Evolutionary conservation across 306 rosid species (phyloP), one percentile per base, ranked within the genome.

Genomic region (Fragaria nilgerrensis): DNA sequence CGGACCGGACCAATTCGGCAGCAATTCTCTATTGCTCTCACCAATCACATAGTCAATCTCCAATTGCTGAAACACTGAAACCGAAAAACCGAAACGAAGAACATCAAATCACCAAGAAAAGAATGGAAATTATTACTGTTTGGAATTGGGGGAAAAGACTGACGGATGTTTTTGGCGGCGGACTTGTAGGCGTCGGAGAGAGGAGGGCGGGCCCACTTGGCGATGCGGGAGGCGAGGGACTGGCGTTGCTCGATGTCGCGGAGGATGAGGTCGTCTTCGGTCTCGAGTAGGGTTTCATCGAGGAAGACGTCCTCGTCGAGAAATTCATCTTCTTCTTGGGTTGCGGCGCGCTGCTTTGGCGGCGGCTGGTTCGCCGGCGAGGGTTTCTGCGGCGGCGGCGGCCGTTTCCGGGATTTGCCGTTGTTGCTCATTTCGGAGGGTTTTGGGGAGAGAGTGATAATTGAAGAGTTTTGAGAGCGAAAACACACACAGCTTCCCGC

Each of bases 41-140:
- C 93, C 96, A 14, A 92, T 88, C 58, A 95, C 93, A 61, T 90
- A 95, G 80, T 95, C 97, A 77, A 95, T 95, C 82, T 95, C 98
- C 79, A 95, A 68, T 77, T 95, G 98, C 86, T 95, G 98, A 80
- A 95, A 95, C 47, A 84, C 98, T 95, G 73, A 12, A 76, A 68
- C 63, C 59, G 27, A 23, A 20, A 70, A 81, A 39, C 19, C 15
- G 10, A 52, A 77, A 81, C 3, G 1, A 66, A 67, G 66, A 68
- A 1, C 41, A 63, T 70, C 73, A 82, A 83, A 53, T 45, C 69
- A 56, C 8, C 74, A 86, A 78, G n/a, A 86, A 81, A 75, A 62
- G 16, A 56, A 15, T n/a, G 39, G 43, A 48, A 44, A 32, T 12
- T 25, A 23, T 23, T 10, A 23, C 15, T 23, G 12, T 50, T 39